Percentiles rank a stretch among this genome's conserved stretches.
phyloP scores from a whole-genome alignment of 2,329 filamentous ascomycete species.

The Penicillium brasilianum region DNA sequence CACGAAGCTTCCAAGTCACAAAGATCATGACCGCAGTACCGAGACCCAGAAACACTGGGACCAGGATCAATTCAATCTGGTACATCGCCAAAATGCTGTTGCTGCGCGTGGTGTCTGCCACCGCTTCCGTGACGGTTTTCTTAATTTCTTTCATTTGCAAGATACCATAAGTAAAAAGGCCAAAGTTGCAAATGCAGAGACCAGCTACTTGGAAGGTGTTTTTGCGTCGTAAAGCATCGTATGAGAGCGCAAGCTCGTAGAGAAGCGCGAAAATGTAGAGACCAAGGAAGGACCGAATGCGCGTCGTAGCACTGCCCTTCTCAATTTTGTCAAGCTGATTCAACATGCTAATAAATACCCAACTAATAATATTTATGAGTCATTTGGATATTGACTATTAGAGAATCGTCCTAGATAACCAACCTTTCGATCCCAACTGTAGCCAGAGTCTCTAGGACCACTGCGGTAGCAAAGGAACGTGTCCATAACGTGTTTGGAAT shows the following conservation, averaged over 20 bases:
- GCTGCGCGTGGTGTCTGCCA: background rate
- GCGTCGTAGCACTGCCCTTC: slow-evolving; percentile 12
- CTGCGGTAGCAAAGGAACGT: slow-evolving; percentile 22
- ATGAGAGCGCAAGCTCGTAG: slow-evolving; percentile 27
- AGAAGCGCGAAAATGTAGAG: slow-evolving; percentile 29
- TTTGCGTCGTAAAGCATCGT: slow-evolving; percentile 27
- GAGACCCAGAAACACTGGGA: slow-evolving; percentile 23
- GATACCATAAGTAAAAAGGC: slow-evolving; percentile 24
- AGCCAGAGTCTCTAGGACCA: slow-evolving; percentile 24
- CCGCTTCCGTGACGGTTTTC: slow-evolving; percentile 15
- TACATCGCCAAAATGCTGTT: slow-evolving; percentile 12
- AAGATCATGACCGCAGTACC: slow-evolving; percentile 21
- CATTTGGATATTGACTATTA: background rate
- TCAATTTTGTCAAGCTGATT: slow-evolving; percentile 20
- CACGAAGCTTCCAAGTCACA: slow-evolving; percentile 28
- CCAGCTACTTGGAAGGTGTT: slow-evolving; percentile 29
- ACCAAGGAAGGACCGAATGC: slow-evolving; percentile 29
- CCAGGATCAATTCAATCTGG: slow-evolving; percentile 23
- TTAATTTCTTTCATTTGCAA: slow-evolving; percentile 26
- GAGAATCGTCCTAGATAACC: background rate
- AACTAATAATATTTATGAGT: slow-evolving; percentile 16
- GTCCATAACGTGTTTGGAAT: slow-evolving; percentile 28
- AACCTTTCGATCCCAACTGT: slow-evolving; percentile 30
- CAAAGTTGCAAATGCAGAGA: slow-evolving; percentile 27
- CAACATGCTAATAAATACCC: slow-evolving; percentile 26